These are phyloP conservation scores for Pseudoperonospora humuli DNA, from an alignment of 352 stramenopile genomes.

Conservation along the genomic window DNA sequence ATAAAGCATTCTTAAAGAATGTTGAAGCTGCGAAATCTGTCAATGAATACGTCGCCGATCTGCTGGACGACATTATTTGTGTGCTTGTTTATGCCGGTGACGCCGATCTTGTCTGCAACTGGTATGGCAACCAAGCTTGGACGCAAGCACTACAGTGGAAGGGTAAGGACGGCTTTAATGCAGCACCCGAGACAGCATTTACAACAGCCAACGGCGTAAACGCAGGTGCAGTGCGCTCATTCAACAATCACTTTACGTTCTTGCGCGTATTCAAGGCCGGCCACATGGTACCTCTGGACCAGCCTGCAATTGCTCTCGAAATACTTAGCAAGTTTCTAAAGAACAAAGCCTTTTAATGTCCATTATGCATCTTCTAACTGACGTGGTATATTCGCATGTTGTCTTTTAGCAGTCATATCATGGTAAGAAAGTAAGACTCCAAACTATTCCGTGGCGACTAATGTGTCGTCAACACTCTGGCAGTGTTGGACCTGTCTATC, in stretches of 20 bases:
- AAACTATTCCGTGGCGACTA: no score
- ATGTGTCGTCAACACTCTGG: no score
- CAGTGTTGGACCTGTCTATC: no score
- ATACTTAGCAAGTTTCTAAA: slow-evolving; percentile 71
- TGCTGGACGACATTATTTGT: slow-evolving; percentile 66
- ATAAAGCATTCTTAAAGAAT: slow-evolving; percentile 67
- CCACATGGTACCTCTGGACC: slow-evolving; percentile 56
- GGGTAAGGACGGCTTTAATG: slow-evolving; percentile 83
- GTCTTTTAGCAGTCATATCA: no score
- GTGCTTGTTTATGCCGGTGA: slow-evolving; percentile 96
- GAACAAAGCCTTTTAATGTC: slow-evolving; percentile 27
- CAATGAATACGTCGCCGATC: slow-evolving; percentile 68
- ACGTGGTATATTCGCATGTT: no score
- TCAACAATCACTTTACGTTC: slow-evolving; percentile 46
- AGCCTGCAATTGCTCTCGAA: slow-evolving; percentile 39
- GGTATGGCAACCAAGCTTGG: slow-evolving; percentile 92
- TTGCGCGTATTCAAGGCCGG: slow-evolving; percentile 51
- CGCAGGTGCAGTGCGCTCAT: slow-evolving; percentile 31
- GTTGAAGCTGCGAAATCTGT: slow-evolving; percentile 91
- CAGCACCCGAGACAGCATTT: slow-evolving; percentile 20
- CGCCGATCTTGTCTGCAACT: slow-evolving; percentile 96
- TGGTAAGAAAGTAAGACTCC: no score
- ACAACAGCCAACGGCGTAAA: slow-evolving; percentile 9
- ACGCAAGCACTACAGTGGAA: slow-evolving; percentile 88
- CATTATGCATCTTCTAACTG: no score